phyloP scores from a whole-genome alignment of 768 basidiomycete species.

The Favolaschia claudopus region DNA sequence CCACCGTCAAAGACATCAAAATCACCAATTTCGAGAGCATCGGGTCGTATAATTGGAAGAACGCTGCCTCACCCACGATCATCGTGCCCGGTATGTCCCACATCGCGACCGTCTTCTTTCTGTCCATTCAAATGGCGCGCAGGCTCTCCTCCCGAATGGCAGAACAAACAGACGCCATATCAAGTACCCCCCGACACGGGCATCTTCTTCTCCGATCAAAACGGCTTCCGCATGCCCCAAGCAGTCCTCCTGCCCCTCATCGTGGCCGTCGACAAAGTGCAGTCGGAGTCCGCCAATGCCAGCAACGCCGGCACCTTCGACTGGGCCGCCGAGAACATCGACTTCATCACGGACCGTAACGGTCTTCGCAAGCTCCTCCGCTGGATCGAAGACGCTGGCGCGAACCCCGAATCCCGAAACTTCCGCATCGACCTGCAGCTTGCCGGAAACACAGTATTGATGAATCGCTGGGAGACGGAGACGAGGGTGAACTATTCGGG shows the following conservation, averaged over 20 bases:
- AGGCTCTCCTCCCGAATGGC: conserved; percentile 73
- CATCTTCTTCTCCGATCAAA: conserved; percentile 60
- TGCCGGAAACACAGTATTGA: conserved; percentile 65
- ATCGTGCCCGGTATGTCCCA: conserved; percentile 60
- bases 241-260: conserved; percentile 53
- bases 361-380: conserved; percentile 60
- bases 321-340: conserved; percentile 42
- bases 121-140: no score
- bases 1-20: conserved; percentile 38
- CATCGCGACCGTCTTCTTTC: no score
- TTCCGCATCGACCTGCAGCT: conserved; percentile 80
- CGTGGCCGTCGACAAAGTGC: conserved; percentile 49
- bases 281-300: conserved; percentile 26
- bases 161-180: conserved; percentile 54
- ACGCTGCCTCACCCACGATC: conserved; percentile 53
- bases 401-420: conserved; percentile 54
- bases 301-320: conserved; percentile 32
- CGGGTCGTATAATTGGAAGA: conserved; percentile 64
- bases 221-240: conserved; percentile 53
- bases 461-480: conserved; percentile 64
- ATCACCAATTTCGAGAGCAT: conserved; percentile 50
- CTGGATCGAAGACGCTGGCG: conserved; percentile 45
- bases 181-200: conserved; percentile 63
- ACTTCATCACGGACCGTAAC: conserved; percentile 63
- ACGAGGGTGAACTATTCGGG: conserved; percentile 45